Conservation (phyloP, 1,139 yeast genomes). For the Blastobotrys apis region DNA sequence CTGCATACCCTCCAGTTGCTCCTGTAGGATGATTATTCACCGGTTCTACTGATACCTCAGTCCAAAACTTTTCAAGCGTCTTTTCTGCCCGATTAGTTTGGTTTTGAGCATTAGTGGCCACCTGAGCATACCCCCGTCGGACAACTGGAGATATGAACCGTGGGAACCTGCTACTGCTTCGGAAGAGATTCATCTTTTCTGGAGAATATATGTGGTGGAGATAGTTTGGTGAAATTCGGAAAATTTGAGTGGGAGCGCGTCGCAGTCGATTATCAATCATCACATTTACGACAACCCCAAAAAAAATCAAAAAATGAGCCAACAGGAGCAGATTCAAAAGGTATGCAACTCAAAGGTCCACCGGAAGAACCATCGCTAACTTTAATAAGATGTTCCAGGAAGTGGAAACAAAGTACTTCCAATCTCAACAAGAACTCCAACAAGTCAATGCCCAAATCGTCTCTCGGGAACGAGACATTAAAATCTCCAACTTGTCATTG, state of each 20-base stretch:
- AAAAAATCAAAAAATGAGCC: background rate
- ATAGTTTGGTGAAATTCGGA: background rate
- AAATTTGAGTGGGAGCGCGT: background rate
- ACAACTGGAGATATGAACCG: background rate
- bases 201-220: background rate
- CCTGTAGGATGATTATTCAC: constrained; percentile 13
- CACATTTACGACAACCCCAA: background rate
- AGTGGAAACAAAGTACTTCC: constrained; percentile 24
- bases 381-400: constrained; percentile 19
- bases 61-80: constrained; percentile 81
- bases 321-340: constrained; percentile 10
- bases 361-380: background rate
- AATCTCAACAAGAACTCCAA: constrained; percentile 51
- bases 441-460: constrained; percentile 58
- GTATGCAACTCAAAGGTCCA: background rate
- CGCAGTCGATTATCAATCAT: background rate
- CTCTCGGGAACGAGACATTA: constrained; percentile 53
- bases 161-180: background rate
- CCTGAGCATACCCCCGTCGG: constrained; percentile 10
- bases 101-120: constrained; percentile 37
- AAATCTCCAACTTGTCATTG: constrained; percentile 53
- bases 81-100: constrained; percentile 70
- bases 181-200: background rate
- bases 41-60: constrained; percentile 54
- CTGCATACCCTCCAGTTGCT: constrained; percentile 38